Evolutionary conservation across 1,284 basidiomycete species (phyloP), one percentile per base, ranked within the genome.

Genomic region (Prillingera fragicola): DNA sequence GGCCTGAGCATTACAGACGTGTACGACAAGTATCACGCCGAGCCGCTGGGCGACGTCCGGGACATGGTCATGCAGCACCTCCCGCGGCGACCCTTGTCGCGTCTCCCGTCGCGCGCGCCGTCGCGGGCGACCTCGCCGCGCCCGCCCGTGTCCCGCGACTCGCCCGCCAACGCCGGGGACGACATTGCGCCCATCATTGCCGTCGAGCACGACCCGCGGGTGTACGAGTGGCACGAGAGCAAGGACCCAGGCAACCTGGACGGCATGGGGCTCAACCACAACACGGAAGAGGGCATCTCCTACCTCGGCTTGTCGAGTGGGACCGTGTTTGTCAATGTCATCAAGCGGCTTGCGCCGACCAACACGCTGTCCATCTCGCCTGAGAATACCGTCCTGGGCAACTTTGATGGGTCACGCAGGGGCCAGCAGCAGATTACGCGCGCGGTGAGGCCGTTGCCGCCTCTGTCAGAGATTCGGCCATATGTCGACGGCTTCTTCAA

Each of bases 261-360:
- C 24, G 38, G 44, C 18, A 44, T 44, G 10, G 52, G 48, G 3
- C 48, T 32, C 15, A 38, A 37, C n/a, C 14, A 26, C 15, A 29
- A 32, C 25, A 43, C 42, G n/a, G 43, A 38, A 10, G 33, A 45
- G 33, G 55, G 55, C 12, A 41, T 50, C 18, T 47, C 45, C 36
- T 57, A 52, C 34, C 21, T 57, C 33, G 55, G 55, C 14, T 32
- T 57, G 15, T 57, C 55, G 9, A 50, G 47, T 37, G 47, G 46
- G 12, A 44, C 53, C 32, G 53, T 48, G 5, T 55, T 54, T 29
- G 33, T 57, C 28, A 52, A 51, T 29, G 55, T 48, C 10, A 57
- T 57, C 12, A 17, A 38, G 18, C 19, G 51, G 14, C 32, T 57
- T 19, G 42, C 43, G 14, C 41, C 35, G 19, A 24, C 18, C 25